These are phyloP conservation scores for Cudoniella acicularis DNA, from an alignment of 495 filamentous ascomycete genomes.

Conservation along the genomic window DNA sequence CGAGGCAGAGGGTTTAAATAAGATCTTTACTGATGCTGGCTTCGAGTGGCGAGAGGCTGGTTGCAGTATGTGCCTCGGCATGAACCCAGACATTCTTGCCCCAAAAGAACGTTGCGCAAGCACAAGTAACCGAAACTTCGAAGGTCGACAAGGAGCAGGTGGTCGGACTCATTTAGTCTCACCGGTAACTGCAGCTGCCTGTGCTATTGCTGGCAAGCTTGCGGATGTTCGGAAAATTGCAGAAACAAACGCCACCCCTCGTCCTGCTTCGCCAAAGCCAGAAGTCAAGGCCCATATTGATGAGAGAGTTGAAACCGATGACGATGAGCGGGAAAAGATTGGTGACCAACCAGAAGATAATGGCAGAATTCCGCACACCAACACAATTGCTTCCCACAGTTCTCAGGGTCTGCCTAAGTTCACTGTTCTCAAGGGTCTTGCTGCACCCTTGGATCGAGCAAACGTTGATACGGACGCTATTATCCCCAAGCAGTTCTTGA, in stretches of 20 bases:
- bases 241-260: constrained; percentile 52
- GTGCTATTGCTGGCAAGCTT: constrained; percentile 84
- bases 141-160: constrained; percentile 90
- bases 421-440: constrained; percentile 75
- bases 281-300: constrained; percentile 60
- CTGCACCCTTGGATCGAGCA: constrained; percentile 78
- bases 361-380: constrained; percentile 46
- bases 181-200: constrained; percentile 91
- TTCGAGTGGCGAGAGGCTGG: constrained; percentile 99
- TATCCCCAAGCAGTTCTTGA: constrained; percentile 98
- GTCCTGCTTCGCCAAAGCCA: constrained; percentile 28
- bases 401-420: constrained; percentile 77
- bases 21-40: constrained; percentile 85
- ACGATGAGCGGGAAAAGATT: constrained; percentile 68
- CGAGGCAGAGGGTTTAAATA: constrained; percentile 87
- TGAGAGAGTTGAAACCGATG: constrained; percentile 68
- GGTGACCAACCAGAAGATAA: constrained; percentile 72
- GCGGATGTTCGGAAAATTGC: constrained; percentile 84
- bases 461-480: constrained; percentile 98
- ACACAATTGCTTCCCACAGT: constrained; percentile 51
- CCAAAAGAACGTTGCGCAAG: constrained; percentile 91
- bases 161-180: constrained; percentile 96
- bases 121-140: constrained; percentile 97
- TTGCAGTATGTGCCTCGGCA: constrained; percentile 97
- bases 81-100: constrained; percentile 98